Evolutionary conservation across 164 flowering plant species (phyloP).

Genomic region (Piper betle): DNA sequence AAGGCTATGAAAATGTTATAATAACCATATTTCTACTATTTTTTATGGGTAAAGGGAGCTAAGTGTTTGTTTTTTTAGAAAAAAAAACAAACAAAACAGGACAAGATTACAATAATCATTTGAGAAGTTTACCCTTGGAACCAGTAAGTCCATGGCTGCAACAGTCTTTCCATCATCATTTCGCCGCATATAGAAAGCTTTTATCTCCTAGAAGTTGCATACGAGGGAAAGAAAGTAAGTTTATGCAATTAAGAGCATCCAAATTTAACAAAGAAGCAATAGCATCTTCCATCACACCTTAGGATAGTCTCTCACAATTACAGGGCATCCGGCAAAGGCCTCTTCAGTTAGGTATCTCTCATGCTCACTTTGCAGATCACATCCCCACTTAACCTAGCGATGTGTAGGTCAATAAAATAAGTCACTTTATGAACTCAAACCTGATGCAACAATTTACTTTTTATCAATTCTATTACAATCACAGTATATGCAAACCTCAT

Average conservation of each 20-base stretch:
- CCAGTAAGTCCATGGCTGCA: constrained; percentile 98
- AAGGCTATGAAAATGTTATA: too few species aligned
- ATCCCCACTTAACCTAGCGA: constrained; percentile 90
- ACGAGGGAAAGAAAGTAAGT: background rate
- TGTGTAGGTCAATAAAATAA: background rate
- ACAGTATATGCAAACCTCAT: background rate
- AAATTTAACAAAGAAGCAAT: background rate
- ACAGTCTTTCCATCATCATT: constrained; percentile 97
- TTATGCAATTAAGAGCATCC: background rate
- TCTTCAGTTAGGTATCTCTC: constrained; percentile 91
- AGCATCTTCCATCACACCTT: constrained; percentile 34
- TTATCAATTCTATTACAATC: too few species aligned
- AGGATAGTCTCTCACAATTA: constrained; percentile 90
- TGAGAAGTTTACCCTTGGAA: constrained; percentile 61
- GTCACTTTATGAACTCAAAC: background rate
- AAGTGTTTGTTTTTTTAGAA: background rate
- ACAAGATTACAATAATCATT: background rate
- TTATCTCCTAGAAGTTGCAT: constrained; percentile 56
- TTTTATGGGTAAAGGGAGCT: too few species aligned
- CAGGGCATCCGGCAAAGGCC: constrained; percentile 77
- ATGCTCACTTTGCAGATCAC: constrained; percentile 98
- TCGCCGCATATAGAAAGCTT: constrained; percentile 95
- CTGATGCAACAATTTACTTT: background rate
- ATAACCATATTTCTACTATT: too few species aligned
- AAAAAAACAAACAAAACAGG: background rate